Evolutionary conservation across 371 early-diverging fungal genomes (phyloP).

Genomic region (Parasitella parasitica): DNA sequence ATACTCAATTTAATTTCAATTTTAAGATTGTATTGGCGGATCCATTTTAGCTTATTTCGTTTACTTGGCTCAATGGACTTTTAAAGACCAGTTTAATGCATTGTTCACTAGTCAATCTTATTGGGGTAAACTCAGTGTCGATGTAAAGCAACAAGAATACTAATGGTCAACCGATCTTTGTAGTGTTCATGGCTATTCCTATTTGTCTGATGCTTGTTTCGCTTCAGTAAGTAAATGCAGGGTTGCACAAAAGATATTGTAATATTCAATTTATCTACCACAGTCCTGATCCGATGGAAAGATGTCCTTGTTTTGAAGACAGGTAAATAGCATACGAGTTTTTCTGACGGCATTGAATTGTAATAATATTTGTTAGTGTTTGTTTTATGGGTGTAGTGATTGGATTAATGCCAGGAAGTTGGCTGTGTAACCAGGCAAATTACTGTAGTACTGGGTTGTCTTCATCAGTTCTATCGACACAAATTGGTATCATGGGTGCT

Average conservation of each 20-base stretch:
- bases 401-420: conserved; percentile 68
- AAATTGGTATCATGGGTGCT: conserved; percentile 21
- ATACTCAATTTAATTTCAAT: not conserved
- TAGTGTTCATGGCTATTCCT: conserved; percentile 43
- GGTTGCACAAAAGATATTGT: not conserved
- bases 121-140: conserved; percentile 39
- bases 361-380: conserved; percentile 38
- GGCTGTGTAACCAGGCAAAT: conserved; percentile 47
- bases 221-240: conserved; percentile 48
- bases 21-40: conserved; percentile 68
- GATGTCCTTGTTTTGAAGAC: conserved; percentile 84
- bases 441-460: conserved; percentile 36
- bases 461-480: conserved; percentile 39
- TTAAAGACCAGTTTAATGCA: conserved; percentile 48
- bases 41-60: conserved; percentile 56
- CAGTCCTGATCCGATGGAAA: conserved; percentile 72
- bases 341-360: no score
- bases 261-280: not conserved
- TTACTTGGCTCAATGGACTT: conserved; percentile 61
- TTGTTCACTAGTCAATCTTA: conserved; percentile 51
- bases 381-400: conserved; percentile 72
- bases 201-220: conserved; percentile 49
- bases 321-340: conserved; percentile 22
- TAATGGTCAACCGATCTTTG: not conserved
- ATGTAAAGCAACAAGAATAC: not conserved